Percentiles rank a stretch among this genome's conserved stretches.
Conservation (phyloP, 176 grass and related monocot genomes). For the Calamus simplicifolius region DNA sequence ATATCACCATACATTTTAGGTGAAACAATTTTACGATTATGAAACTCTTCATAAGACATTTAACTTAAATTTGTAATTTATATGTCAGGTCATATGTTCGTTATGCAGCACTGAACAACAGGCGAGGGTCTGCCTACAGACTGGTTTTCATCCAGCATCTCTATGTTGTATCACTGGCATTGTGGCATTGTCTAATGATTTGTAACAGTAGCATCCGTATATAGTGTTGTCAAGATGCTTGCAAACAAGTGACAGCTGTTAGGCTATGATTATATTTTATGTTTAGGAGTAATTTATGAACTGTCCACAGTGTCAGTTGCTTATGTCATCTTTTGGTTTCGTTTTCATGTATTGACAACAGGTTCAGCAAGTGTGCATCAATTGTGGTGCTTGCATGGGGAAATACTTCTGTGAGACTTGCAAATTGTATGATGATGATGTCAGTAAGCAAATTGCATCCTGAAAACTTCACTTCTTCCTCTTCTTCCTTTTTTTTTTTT, state of each 20-base stretch:
- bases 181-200: too few species aligned
- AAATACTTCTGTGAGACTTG: conserved; percentile 82
- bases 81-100: conserved; percentile 69
- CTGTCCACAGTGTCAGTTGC: neutral
- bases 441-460: conserved; percentile 29
- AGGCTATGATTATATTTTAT: too few species aligned
- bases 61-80: conserved; percentile 10
- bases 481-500: neutral
- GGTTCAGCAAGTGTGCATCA: conserved; percentile 69
- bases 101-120: conserved; percentile 80
- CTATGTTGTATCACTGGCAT: too few species aligned
- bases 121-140: conserved; percentile 19
- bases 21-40: too few species aligned
- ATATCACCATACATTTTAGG: too few species aligned
- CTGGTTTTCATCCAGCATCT: too few species aligned
- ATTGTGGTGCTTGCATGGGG: conserved; percentile 77
- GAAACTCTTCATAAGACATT: neutral
- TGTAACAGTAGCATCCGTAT: too few species aligned
- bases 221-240: too few species aligned
- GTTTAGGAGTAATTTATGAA: too few species aligned
- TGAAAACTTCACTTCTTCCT: neutral
- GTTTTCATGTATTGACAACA: neutral
- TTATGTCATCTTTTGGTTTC: neutral
- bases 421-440: conserved; percentile 98
- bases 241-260: too few species aligned